Evolutionary conservation across 2,329 filamentous ascomycete species (phyloP), one percentile per base, ranked within the genome.

Genomic region (Calonectria naviculata): DNA sequence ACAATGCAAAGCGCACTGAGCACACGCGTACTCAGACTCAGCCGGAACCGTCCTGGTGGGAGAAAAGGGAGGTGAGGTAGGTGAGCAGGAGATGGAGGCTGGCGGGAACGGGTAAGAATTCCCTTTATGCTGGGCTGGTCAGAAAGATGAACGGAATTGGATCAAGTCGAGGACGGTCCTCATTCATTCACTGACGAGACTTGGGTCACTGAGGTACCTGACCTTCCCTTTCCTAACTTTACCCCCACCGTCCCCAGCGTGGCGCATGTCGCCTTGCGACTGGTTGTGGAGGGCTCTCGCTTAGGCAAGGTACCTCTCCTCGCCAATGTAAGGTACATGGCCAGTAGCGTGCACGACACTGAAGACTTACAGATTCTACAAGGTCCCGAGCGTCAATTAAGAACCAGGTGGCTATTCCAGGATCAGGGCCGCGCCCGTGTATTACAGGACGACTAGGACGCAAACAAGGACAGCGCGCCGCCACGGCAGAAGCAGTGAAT

Each of bases 51-150:
- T 46, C 42, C 41, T 38, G 31, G 46, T n/a, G 38, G 31, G 52
- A 36, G 38, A 41, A 49, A 29, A 34, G 42, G 34, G 54, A 24
- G 54, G 54, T 49, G 42, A 46, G 12, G 26, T 42, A 34, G 36
- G 36, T 31, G 38, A 44, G 26, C 29, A 47, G 49, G 49, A 34
- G 44, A 42, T 26, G 26, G 38, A 31, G 56, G 36, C 21, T 21
- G 44, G 52, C 34, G 54, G 65, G 36, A 67, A 60, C 56, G 75
- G 76, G 73, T 63, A 69, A 56, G 60, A 72, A 74, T 75, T 71
- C 67, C 71, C 65, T 78, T 77, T 77, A 76, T 77, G 76, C 72
- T 76, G 61, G 73, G 69, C 29, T 54, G 70, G 61, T 65, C 75
- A 70, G 67, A 74, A 66, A 73, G 54, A 41, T 54, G 62, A 41